A percentile compares a stretch with the other conserved stretches of the same genome.
Conservation (phyloP, 2,329 filamentous ascomycete species). For the Diaporthe helianthi region DNA sequence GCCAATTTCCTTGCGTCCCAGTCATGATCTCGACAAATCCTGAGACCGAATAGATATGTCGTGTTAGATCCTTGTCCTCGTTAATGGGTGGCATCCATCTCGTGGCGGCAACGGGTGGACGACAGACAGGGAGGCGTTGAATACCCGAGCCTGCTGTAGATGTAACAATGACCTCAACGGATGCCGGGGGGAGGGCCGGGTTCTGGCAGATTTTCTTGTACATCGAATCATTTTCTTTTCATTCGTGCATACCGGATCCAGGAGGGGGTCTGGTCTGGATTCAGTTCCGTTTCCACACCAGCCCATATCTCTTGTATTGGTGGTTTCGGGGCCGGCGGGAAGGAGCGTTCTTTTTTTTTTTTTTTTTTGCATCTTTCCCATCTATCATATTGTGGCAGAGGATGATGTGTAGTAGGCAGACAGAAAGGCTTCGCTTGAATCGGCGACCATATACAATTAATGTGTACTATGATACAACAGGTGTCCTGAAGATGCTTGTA, state of each 20-base stretch:
- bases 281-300: not conserved
- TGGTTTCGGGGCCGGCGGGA: not conserved
- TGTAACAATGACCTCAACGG: not conserved
- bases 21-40: conserved; percentile 46
- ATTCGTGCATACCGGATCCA: conserved; percentile 8
- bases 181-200: too few species aligned
- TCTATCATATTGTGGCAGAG: not conserved
- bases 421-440: not conserved
- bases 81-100: not conserved
- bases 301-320: not conserved
- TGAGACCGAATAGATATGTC: not conserved
- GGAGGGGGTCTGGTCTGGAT: not conserved
- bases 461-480: conserved; percentile 26
- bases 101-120: too few species aligned
- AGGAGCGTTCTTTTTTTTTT: not conserved
- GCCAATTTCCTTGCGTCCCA: conserved; percentile 64
- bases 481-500: too few species aligned
- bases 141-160: not conserved
- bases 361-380: not conserved
- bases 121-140: not conserved
- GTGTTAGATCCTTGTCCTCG: too few species aligned
- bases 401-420: not conserved
- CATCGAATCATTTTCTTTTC: not conserved
- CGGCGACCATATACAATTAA: conserved; percentile 28
- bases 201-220: conserved; percentile 9